Evolutionary conservation across 2,329 filamentous ascomycete genomes (phyloP).

Genomic region (Stachybotrys chartarum): DNA sequence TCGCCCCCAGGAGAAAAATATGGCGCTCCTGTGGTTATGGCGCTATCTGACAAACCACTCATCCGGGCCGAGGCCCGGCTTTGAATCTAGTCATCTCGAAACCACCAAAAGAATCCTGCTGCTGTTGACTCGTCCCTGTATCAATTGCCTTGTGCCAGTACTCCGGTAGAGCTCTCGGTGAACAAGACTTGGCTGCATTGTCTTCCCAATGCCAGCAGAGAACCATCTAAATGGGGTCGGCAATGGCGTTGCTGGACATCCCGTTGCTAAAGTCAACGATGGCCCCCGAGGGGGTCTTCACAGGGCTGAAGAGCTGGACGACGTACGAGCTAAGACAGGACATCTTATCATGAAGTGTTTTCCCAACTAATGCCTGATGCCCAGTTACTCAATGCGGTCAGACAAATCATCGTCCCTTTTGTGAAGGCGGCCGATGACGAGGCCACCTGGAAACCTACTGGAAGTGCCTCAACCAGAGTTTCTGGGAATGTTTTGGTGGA

Average conservation of each 20-base stretch:
- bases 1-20: background rate
- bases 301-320: slow-evolving; percentile 24
- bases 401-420: slow-evolving; percentile 62
- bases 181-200: no score
- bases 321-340: slow-evolving; percentile 11
- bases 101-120: background rate
- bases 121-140: background rate
- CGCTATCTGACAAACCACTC: background rate
- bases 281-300: slow-evolving; percentile 13
- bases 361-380: slow-evolving; percentile 11
- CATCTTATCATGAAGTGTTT: background rate
- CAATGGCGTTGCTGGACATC: slow-evolving; percentile 5
- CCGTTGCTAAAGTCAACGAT: background rate
- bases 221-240: background rate
- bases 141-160: background rate
- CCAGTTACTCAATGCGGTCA: slow-evolving; percentile 62
- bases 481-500: slow-evolving; percentile 56
- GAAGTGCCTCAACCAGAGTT: slow-evolving; percentile 35
- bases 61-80: background rate
- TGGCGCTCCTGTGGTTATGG: background rate
- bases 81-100: background rate
- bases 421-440: slow-evolving; percentile 64
- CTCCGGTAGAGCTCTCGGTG: no score
- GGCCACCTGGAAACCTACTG: slow-evolving; percentile 40
- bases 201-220: background rate